These are phyloP conservation scores for Biscogniauxia marginata DNA, from an alignment of 2,329 filamentous ascomycete species.

Conservation along the genomic window DNA sequence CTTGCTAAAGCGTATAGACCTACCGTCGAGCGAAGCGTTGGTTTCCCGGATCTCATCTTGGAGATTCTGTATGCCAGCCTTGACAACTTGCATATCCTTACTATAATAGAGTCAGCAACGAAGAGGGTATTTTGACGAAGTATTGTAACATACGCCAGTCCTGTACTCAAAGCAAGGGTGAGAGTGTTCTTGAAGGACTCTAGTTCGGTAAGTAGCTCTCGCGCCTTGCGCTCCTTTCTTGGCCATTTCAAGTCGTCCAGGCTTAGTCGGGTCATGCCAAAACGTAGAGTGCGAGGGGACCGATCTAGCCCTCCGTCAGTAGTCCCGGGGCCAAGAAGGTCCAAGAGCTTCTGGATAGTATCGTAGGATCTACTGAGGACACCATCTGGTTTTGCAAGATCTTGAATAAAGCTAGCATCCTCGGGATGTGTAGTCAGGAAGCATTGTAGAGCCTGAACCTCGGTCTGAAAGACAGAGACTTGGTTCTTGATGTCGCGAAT, in stretches of 20 bases:
- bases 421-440: not conserved
- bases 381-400: not conserved
- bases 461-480: not conserved
- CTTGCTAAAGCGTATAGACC: not conserved
- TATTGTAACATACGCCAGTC: constrained; percentile 1
- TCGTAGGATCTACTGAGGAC: not conserved
- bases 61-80: not conserved
- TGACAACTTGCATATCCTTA: not conserved
- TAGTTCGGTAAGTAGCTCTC: not conserved
- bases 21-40: not conserved
- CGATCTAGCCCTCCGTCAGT: not conserved
- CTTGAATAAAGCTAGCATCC: not conserved
- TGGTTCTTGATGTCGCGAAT: not conserved
- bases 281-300: not conserved
- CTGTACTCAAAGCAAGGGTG: not conserved
- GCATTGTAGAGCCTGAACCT: not conserved
- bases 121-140: not conserved
- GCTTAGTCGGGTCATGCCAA: not conserved
- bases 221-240: not conserved
- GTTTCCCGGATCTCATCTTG: not conserved
- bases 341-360: not conserved
- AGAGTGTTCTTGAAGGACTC: constrained; percentile 4
- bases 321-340: not conserved
- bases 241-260: not conserved
- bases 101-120: not conserved